Percentiles rank a stretch among this genome's conserved stretches.
Evolutionary conservation across 768 basidiomycete species (phyloP).

Genomic region (Dacryopinax spathularia): DNA sequence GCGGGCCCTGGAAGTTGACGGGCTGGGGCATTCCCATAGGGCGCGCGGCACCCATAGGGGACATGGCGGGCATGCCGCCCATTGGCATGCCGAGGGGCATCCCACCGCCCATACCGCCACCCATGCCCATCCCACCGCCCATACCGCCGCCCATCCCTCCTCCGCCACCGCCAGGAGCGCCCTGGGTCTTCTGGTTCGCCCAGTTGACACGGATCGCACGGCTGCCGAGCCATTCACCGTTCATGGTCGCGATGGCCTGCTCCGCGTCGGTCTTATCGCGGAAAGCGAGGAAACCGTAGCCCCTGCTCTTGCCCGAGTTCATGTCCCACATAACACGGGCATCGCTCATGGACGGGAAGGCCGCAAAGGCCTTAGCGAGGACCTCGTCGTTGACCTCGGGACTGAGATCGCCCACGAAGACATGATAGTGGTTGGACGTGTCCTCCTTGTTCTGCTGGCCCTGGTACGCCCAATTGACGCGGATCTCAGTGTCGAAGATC

Average conservation of each 20-base stretch:
- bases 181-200: conserved; percentile 99
- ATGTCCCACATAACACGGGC: conserved; percentile 99
- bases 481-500: conserved; percentile 98
- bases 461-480: conserved; percentile 99
- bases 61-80: conserved; percentile 22
- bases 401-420: conserved; percentile 98
- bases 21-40: conserved; percentile 56
- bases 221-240: conserved; percentile 97
- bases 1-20: conserved; percentile 80
- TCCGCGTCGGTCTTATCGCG: conserved; percentile 98
- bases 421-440: conserved; percentile 91
- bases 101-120: conserved; percentile 12
- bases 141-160: conserved; percentile 14
- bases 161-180: conserved; percentile 21
- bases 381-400: conserved; percentile 98
- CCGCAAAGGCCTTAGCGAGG: conserved; percentile 89
- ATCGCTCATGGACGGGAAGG: conserved; percentile 92
- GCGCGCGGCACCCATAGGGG: conserved; percentile 26
- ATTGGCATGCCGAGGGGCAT: conserved; percentile 7
- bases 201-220: conserved; percentile 98
- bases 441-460: conserved; percentile 98
- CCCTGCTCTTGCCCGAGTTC: conserved; percentile 97
- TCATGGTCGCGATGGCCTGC: conserved; percentile 99
- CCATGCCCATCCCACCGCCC: conserved; percentile 12
- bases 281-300: conserved; percentile 97